A percentile compares a stretch with the other conserved stretches of the same genome.
Evolutionary conservation across 2,329 filamentous ascomycete genomes (phyloP).

Genomic region (Penicillium sp.): DNA sequence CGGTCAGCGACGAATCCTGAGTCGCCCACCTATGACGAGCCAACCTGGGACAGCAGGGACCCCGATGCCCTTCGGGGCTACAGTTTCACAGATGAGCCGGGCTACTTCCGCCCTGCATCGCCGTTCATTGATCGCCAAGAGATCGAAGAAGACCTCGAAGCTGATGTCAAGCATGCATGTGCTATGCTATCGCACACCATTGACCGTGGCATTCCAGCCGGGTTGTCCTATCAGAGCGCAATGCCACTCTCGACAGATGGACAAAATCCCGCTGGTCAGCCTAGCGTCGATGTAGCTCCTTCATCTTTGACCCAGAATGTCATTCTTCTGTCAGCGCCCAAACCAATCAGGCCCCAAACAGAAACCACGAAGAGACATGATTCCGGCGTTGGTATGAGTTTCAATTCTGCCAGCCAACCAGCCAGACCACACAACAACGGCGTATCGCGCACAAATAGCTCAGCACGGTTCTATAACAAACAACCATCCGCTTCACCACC

Average conservation of each 20-base stretch:
- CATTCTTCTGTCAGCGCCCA: slow-evolving; percentile 7
- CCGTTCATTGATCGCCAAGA: slow-evolving; percentile 36
- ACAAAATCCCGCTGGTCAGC: not conserved
- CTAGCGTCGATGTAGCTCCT: not conserved
- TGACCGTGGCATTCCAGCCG: slow-evolving; percentile 25
- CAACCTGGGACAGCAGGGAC: slow-evolving; percentile 12
- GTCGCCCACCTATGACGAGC: slow-evolving; percentile 6
- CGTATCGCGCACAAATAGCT: slow-evolving; percentile 1
- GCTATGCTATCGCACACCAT: slow-evolving; percentile 32
- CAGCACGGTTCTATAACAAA: slow-evolving; percentile 19
- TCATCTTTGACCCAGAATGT: slow-evolving; percentile 1
- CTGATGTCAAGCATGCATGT: slow-evolving; percentile 37
- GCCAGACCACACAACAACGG: not conserved
- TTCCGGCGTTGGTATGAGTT: slow-evolving; percentile 13
- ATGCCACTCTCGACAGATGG: not conserved
- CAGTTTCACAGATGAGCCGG: slow-evolving; percentile 37
- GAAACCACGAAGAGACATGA: slow-evolving; percentile 11
- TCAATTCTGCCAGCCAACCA: not conserved
- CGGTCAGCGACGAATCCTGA: slow-evolving; percentile 19
- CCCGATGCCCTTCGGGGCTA: slow-evolving; percentile 26
- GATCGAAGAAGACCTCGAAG: slow-evolving; percentile 34
- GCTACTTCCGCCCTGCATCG: slow-evolving; percentile 31
- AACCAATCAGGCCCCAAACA: slow-evolving; percentile 1
- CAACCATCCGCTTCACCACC: slow-evolving; percentile 8
- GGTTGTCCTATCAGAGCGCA: slow-evolving; percentile 7